phyloP scores from a whole-genome alignment of 2,329 filamentous ascomycete species.

The Talaromyces atroroseus region DNA sequence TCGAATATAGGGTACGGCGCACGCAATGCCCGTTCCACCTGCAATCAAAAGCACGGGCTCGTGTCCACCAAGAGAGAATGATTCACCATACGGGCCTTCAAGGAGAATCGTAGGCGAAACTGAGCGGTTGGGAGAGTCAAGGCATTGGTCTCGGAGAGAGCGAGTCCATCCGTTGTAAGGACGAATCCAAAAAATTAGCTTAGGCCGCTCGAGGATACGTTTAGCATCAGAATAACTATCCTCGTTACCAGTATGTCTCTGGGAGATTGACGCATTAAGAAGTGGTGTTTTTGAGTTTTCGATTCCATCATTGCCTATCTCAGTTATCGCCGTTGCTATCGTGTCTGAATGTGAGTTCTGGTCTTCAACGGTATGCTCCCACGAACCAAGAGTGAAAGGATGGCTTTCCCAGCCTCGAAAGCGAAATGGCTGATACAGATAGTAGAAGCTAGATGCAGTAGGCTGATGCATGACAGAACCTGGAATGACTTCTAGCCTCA shows the following conservation, averaged over 20 bases:
- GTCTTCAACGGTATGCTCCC: constrained; percentile 18
- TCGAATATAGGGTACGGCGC: constrained; percentile 43
- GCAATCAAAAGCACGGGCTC: constrained; percentile 50
- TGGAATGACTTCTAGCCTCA: constrained; percentile 43
- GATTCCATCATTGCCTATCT: background rate
- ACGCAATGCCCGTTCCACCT: constrained; percentile 29
- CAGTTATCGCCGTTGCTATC: background rate
- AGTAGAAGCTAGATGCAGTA: constrained; percentile 6
- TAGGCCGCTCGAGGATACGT: constrained; percentile 17
- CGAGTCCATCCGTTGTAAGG: constrained; percentile 49
- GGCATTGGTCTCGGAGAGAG: constrained; percentile 37
- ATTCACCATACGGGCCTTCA: constrained; percentile 48
- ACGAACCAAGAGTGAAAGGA: constrained; percentile 44
- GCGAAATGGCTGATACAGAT: constrained; percentile 6
- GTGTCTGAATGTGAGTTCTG: background rate
- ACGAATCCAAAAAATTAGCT: constrained; percentile 46
- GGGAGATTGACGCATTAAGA: background rate
- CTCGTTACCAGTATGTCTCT: constrained; percentile 10
- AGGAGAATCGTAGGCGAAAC: constrained; percentile 37
- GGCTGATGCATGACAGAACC: constrained; percentile 19
- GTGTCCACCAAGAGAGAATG: constrained; percentile 38
- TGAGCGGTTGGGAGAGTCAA: constrained; percentile 19
- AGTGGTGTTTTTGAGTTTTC: background rate
- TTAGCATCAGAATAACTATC: background rate
- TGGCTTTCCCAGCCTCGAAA: constrained; percentile 44